Conservation (phyloP, 768 basidiomycete species). For the Rickenella mellea region DNA sequence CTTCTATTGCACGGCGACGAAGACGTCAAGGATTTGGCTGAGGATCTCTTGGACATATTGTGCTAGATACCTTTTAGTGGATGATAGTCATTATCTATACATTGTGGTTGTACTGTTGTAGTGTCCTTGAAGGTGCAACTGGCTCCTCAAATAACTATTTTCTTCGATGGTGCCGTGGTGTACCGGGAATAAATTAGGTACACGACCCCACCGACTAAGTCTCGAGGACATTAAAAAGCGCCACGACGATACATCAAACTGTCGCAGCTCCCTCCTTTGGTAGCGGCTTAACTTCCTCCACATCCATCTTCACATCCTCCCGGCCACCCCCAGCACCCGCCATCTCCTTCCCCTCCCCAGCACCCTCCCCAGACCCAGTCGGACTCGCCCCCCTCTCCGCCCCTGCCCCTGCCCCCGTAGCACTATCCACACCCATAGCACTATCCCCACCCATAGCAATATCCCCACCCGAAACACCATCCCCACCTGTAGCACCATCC, state of each 20-base stretch:
- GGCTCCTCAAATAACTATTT: too few relatives aligned
- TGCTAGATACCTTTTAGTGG: too few relatives aligned
- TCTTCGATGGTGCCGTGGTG: too few relatives aligned
- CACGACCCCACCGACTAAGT: too few relatives aligned
- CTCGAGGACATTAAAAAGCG: not conserved
- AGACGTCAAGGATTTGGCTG: too few relatives aligned
- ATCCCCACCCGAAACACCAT: constrained; percentile 13
- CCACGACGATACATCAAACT: constrained; percentile 3
- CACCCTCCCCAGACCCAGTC: constrained; percentile 29
- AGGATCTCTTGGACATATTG: too few relatives aligned
- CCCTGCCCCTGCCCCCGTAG: not conserved
- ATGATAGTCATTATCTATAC: too few relatives aligned
- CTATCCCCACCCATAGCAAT: constrained; percentile 7
- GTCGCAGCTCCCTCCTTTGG: constrained; percentile 2
- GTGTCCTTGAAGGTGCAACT: too few relatives aligned
- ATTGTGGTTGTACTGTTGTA: too few relatives aligned
- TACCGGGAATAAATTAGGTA: too few relatives aligned
- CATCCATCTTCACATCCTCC: constrained; percentile 22
- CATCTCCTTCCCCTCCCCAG: constrained; percentile 42
- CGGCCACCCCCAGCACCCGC: constrained; percentile 15
- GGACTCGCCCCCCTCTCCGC: constrained; percentile 7
- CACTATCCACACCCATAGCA: constrained; percentile 5
- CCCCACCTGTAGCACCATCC: constrained; percentile 16
- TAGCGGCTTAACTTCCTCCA: constrained; percentile 5
- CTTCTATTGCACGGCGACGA: too few relatives aligned